Conservation (phyloP, 176 grass and related monocot species). For the Oryza nivara region DNA sequence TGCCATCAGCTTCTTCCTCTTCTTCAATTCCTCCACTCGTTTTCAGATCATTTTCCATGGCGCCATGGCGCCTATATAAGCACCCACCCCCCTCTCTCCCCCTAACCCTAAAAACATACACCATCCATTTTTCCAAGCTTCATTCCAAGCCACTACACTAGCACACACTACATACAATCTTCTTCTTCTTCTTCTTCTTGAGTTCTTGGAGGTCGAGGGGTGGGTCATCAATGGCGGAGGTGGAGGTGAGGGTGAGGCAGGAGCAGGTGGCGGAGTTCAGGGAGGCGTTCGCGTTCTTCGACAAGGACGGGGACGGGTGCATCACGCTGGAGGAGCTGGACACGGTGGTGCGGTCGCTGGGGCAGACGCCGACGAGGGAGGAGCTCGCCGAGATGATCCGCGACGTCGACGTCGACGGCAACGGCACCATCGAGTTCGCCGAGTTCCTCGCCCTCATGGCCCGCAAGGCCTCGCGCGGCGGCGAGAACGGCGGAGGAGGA, state of each 20-base stretch:
- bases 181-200: no score
- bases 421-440: slow-evolving; percentile 78
- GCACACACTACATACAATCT: no score
- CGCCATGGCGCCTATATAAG: neutral
- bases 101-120: neutral
- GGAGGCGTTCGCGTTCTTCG: slow-evolving; percentile 86
- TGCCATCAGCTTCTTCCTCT: neutral
- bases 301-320: slow-evolving; percentile 91
- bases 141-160: neutral
- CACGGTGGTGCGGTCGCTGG: slow-evolving; percentile 72
- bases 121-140: neutral
- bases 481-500: neutral
- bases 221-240: no score
- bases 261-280: slow-evolving; percentile 73
- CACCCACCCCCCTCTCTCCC: neutral
- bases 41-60: slow-evolving; percentile 1
- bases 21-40: neutral
- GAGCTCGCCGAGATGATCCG: slow-evolving; percentile 78
- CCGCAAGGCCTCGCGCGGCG: slow-evolving; percentile 28
- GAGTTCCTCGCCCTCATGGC: slow-evolving; percentile 79
- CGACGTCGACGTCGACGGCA: slow-evolving; percentile 79
- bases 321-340: slow-evolving; percentile 79
- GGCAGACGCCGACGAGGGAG: slow-evolving; percentile 53
- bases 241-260: neutral
- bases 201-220: no score